A percentile compares a stretch with the other conserved stretches of the same genome.
Evolutionary conservation across 768 basidiomycete genomes (phyloP).

Genomic region (Lentinula detonsa): DNA sequence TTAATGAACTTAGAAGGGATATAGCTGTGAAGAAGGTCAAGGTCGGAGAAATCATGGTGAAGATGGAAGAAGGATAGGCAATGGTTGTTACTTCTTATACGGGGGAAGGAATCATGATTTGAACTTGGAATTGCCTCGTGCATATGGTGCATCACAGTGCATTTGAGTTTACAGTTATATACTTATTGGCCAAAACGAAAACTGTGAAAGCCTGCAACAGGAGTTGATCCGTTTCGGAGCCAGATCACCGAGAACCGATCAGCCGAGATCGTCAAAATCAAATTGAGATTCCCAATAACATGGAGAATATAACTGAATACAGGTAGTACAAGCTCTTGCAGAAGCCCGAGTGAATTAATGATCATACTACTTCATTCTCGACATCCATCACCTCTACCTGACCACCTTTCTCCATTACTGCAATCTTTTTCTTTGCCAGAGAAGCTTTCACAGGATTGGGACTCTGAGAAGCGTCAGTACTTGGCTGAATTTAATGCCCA

Average conservation of each 20-base stretch:
- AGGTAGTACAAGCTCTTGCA: too few species aligned
- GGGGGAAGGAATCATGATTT: neutral
- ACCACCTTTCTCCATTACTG: slow-evolving; percentile 28
- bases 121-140: neutral
- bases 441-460: slow-evolving; percentile 35
- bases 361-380: slow-evolving; percentile 7
- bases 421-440: slow-evolving; percentile 30
- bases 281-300: too few species aligned
- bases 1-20: neutral
- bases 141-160: neutral
- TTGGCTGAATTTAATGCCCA: neutral
- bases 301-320: too few species aligned
- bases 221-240: neutral
- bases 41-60: neutral
- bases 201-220: neutral
- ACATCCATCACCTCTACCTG: slow-evolving; percentile 16
- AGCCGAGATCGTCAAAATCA: neutral
- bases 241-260: neutral
- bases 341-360: neutral
- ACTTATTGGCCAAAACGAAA: neutral
- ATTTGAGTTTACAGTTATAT: neutral
- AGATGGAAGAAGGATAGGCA: neutral
- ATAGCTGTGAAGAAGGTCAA: neutral
- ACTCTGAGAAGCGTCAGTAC: slow-evolving; percentile 18
- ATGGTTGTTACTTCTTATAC: neutral